phyloP scores from a whole-genome alignment of 305 asterid genomes.

The Rubia occidens region DNA sequence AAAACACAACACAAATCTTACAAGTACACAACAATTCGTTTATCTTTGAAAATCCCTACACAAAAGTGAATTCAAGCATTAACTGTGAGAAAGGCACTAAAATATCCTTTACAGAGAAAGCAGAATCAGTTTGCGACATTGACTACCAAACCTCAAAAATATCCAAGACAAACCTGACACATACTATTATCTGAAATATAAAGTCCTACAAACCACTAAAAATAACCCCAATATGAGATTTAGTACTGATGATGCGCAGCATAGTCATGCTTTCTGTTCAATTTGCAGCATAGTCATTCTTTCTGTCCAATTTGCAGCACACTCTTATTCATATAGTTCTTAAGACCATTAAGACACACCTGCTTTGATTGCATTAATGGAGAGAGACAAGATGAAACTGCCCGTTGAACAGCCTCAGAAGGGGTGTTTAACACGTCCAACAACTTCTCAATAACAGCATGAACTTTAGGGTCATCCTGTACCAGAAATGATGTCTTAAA shows the following conservation, averaged over 20 bases:
- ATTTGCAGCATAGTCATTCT: background rate
- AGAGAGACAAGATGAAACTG: conserved; percentile 88
- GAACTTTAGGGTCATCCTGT: conserved; percentile 95
- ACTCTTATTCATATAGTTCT: conserved; percentile 5
- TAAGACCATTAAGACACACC: conserved; percentile 29
- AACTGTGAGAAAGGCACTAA: background rate
- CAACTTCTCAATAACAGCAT: conserved; percentile 90
- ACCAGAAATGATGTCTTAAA: conserved; percentile 3
- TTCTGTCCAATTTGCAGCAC: conserved; percentile 5
- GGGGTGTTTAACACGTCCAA: conserved; percentile 95
- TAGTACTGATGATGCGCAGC: background rate
- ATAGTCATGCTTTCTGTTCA: background rate
- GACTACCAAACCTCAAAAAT: background rate
- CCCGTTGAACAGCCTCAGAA: conserved; percentile 97
- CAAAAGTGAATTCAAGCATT: background rate
- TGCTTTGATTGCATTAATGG: conserved; percentile 94
- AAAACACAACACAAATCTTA: background rate
- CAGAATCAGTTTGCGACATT: background rate
- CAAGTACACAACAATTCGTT: background rate
- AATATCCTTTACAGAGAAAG: background rate
- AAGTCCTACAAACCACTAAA: background rate
- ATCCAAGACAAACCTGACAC: background rate
- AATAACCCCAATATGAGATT: background rate
- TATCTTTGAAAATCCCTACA: background rate
- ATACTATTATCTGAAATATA: background rate